Conservation (phyloP, 805 yeast genomes). For the Hanseniaspora clermontiae region DNA sequence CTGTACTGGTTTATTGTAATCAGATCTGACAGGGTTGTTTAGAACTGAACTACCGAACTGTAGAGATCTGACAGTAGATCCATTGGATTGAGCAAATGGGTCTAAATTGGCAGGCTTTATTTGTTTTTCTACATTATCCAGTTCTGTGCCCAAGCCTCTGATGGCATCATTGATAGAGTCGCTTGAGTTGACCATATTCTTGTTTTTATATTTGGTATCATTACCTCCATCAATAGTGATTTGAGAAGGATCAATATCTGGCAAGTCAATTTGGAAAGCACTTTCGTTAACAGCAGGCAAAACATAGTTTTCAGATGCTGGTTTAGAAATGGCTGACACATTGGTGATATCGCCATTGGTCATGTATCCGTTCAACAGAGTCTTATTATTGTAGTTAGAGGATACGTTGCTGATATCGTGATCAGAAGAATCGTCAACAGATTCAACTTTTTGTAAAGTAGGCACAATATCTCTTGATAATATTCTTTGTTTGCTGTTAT, state of each 20-base stretch:
- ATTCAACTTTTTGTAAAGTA: constrained; percentile 18
- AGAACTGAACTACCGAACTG: neutral
- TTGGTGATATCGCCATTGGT: constrained; percentile 7
- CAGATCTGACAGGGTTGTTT: neutral
- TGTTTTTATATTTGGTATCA: neutral
- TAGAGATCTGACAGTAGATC: constrained; percentile 2
- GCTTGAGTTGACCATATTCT: neutral
- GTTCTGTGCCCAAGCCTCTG: constrained; percentile 4
- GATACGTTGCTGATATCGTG: neutral
- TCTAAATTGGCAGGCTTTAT: neutral
- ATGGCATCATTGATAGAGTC: constrained; percentile 7
- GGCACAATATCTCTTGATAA: constrained; percentile 17
- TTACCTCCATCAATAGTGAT: constrained; percentile 7
- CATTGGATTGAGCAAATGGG: neutral
- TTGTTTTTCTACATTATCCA: constrained; percentile 5
- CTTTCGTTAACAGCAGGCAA: constrained; percentile 12
- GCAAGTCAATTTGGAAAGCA: constrained; percentile 12
- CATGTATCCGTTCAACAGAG: constrained; percentile 10
- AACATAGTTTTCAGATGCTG: neutral
- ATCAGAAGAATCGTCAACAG: neutral
- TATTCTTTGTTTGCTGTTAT: neutral
- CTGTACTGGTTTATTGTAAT: neutral
- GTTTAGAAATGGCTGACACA: neutral
- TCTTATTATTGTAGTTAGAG: constrained; percentile 7
- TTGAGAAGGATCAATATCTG: constrained; percentile 13